Base-by-base conservation (phyloP, 2,329 filamentous ascomycete genomes). In the Leptosphaerulina australis region DNA sequence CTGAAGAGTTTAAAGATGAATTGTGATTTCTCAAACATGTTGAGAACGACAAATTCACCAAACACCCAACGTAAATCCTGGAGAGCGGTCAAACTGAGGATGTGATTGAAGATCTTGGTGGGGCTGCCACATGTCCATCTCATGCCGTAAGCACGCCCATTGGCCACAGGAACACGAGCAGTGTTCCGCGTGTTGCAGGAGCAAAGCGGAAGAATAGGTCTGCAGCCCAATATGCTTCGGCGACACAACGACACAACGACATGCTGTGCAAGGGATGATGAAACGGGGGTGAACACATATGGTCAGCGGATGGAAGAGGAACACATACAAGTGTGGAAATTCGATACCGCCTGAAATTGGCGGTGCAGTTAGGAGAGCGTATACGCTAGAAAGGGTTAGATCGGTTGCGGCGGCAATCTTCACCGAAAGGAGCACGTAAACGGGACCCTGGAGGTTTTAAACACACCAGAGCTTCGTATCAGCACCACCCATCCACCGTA, bases 181-280 rank as follows among this genome's bases (percentile, higher is more conserved):
- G 29, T 14, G 40, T 20, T n/a, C n/a, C n/a, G n/a, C n/a, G n/a
- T n/a, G n/a, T n/a, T n/a, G n/a, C n/a, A n/a, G n/a, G n/a, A n/a
- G n/a, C n/a, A n/a, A 46, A 17, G 6, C 21, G 30, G 36, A 24
- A 34, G 15, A 25, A 21, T 21, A 33, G 24, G 35, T 28, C 10
- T 18, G 40, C 47, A 40, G 47, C 35, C 47, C 47, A 40, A 39
- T 21, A 50, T 41, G 44, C 20, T 44, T 34, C 39, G 18, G 33
- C 21, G 28, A 15, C 30, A 29, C 26, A 36, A 26, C 14, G n/a
- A 37, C 14, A 24, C 11, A 22, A 38, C 11, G 22, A 26, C 10
- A 30, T 44, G 46, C 44, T 18, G 54, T 57, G 45, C 33, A 31
- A 50, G 50, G 24, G 56, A 51, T 30, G 53, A 59, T 59, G 53